Conservation (phyloP, 805 yeast species). For the Candida mattraensis region DNA sequence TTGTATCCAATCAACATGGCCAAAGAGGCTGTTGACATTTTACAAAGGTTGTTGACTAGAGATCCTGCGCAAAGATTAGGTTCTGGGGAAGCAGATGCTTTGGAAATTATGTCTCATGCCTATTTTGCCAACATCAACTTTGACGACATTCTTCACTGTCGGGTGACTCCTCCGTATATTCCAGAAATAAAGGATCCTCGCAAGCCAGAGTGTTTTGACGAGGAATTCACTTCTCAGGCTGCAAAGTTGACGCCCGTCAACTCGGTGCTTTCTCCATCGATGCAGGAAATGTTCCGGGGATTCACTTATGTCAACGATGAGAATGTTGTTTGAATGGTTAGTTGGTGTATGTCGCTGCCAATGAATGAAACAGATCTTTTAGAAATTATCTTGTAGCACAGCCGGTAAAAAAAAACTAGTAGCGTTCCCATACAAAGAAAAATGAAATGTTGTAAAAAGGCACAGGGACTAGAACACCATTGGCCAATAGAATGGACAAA, state of each 20-base stretch:
- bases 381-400: too few relatives aligned
- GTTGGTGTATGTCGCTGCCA: background rate
- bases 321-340: constrained; percentile 12
- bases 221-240: constrained; percentile 90
- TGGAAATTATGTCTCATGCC: constrained; percentile 93
- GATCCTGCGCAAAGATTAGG: constrained; percentile 87
- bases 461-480: too few relatives aligned
- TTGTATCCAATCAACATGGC: constrained; percentile 97
- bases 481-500: constrained; percentile 12
- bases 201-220: constrained; percentile 91
- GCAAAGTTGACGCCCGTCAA: constrained; percentile 95
- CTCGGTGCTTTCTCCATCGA: constrained; percentile 75
- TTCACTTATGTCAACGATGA: constrained; percentile 84
- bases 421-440: too few relatives aligned
- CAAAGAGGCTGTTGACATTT: constrained; percentile 88
- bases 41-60: constrained; percentile 87
- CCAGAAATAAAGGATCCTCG: constrained; percentile 87
- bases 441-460: too few relatives aligned
- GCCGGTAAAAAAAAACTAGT: too few relatives aligned
- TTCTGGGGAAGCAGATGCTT: constrained; percentile 83
- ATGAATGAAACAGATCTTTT: background rate
- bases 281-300: constrained; percentile 97
- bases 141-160: constrained; percentile 73
- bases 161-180: constrained; percentile 83
- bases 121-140: constrained; percentile 89